Conservation (phyloP, 768 basidiomycete genomes). For the Xerocomellus chrysenteron region DNA sequence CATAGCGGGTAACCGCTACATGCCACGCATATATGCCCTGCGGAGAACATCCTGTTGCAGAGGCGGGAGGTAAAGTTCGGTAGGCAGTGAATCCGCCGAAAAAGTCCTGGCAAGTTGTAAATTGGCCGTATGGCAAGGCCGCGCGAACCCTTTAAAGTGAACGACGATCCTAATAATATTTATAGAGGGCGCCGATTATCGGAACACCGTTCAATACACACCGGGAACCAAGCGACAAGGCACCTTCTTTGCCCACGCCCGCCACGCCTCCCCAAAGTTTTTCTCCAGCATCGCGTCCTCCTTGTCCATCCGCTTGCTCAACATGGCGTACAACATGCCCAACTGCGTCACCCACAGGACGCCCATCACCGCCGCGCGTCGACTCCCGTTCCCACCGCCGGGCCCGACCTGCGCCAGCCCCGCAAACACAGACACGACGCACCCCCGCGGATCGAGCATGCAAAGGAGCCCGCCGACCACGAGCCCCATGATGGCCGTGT, state of each 20-base stretch:
- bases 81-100: too few relatives aligned
- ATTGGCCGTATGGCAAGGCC: too few relatives aligned
- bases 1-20: too few relatives aligned
- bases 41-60: too few relatives aligned
- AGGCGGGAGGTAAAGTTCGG: too few relatives aligned
- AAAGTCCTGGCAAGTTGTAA: too few relatives aligned
- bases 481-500: slow-evolving; percentile 6
- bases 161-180: too few relatives aligned
- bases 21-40: too few relatives aligned
- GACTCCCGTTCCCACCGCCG: too few relatives aligned
- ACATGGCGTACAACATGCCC: accelerated
- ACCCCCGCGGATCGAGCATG: slow-evolving; percentile 4
- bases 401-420: neutral
- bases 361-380: neutral
- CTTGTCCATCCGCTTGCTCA: slow-evolving; percentile 20
- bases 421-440: neutral
- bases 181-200: too few relatives aligned
- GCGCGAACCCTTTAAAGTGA: too few relatives aligned
- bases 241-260: slow-evolving; percentile 22
- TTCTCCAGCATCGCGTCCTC: slow-evolving; percentile 32
- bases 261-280: slow-evolving; percentile 29
- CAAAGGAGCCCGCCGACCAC: slow-evolving; percentile 1
- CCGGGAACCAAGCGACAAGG: slow-evolving; percentile 25
- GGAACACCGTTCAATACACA: slow-evolving; percentile 8
- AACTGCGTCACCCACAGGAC: neutral